phyloP scores from a whole-genome alignment of 495 filamentous ascomycete species.

The Lophium mytilinum region DNA sequence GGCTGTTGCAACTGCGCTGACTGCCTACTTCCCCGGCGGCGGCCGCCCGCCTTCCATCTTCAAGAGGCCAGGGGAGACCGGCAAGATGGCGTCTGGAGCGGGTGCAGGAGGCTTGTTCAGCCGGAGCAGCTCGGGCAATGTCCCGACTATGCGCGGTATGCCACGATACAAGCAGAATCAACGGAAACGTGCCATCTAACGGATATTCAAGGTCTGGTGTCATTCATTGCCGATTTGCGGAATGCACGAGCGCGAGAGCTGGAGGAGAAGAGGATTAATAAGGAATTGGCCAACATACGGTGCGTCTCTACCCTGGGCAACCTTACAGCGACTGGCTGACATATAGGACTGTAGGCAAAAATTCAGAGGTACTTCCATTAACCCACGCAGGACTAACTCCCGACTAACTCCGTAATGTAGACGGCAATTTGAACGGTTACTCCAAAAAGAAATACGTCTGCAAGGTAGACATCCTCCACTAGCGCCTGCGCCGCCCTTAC shows the following conservation, averaged over 20 bases:
- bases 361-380: constrained; percentile 53
- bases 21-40: constrained; percentile 23
- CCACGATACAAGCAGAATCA: not conserved
- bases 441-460: constrained; percentile 99
- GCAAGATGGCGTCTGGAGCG: constrained; percentile 30
- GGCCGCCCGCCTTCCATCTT: constrained; percentile 18
- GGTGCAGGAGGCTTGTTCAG: constrained; percentile 33
- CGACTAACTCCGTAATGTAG: constrained; percentile 35
- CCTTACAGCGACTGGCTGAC: constrained; percentile 18
- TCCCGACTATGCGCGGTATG: constrained; percentile 29
- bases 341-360: constrained; percentile 47
- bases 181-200: too few species aligned
- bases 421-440: constrained; percentile 86
- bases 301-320: constrained; percentile 31
- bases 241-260: constrained; percentile 92
- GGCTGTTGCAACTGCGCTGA: constrained; percentile 8
- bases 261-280: constrained; percentile 99
- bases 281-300: constrained; percentile 97
- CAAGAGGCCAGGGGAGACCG: constrained; percentile 10
- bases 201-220: constrained; percentile 59
- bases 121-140: constrained; percentile 29
- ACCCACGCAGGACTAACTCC: constrained; percentile 2
- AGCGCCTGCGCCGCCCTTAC: not conserved
- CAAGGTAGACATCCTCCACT: constrained; percentile 51
- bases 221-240: constrained; percentile 95